A percentile compares a stretch with the other conserved stretches of the same genome.
Evolutionary conservation across 371 early-diverging fungal genomes (phyloP).

Genomic region (Apophysomyces sp.): DNA sequence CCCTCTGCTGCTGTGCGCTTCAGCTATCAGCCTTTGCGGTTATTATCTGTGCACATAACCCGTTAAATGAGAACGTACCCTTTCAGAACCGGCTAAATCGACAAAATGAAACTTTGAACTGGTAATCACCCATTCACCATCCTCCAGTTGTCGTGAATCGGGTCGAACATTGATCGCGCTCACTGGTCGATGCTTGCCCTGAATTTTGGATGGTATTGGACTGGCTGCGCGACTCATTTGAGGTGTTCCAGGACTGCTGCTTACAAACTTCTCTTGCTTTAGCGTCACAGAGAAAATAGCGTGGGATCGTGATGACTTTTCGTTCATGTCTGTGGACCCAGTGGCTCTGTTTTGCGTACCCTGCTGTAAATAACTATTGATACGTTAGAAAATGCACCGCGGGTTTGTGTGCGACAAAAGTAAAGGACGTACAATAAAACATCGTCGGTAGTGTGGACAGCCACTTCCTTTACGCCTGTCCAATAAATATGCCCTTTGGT

Average conservation of each 20-base stretch:
- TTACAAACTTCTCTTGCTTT: conserved; percentile 59
- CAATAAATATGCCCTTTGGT: conserved; percentile 87
- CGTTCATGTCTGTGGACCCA: conserved; percentile 97
- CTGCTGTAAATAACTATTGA: conserved; percentile 63
- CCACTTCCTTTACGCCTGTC: conserved; percentile 85
- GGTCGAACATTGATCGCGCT: conserved; percentile 1
- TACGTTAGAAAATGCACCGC: background rate
- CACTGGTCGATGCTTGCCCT: conserved; percentile 7
- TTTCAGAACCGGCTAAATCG: conserved; percentile 99
- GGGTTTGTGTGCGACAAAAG: background rate
- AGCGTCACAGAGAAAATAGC: conserved; percentile 96
- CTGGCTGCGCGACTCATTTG: conserved; percentile 24
- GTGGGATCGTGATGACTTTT: conserved; percentile 93
- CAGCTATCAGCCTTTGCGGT: conserved; percentile 38
- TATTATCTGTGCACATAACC: background rate
- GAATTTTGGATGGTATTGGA: conserved; percentile 29
- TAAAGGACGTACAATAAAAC: conserved; percentile 61
- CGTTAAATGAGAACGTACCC: conserved; percentile 52
- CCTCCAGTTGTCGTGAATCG: conserved; percentile 17
- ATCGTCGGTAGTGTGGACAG: conserved; percentile 74
- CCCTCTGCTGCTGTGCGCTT: conserved; percentile 96
- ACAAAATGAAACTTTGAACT: conserved; percentile 98
- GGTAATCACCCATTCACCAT: conserved; percentile 58
- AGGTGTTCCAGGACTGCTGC: conserved; percentile 26
- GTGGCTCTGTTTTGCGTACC: conserved; percentile 89